Conservation (phyloP, 1,284 basidiomycete species). For the Mycena citricolor region DNA sequence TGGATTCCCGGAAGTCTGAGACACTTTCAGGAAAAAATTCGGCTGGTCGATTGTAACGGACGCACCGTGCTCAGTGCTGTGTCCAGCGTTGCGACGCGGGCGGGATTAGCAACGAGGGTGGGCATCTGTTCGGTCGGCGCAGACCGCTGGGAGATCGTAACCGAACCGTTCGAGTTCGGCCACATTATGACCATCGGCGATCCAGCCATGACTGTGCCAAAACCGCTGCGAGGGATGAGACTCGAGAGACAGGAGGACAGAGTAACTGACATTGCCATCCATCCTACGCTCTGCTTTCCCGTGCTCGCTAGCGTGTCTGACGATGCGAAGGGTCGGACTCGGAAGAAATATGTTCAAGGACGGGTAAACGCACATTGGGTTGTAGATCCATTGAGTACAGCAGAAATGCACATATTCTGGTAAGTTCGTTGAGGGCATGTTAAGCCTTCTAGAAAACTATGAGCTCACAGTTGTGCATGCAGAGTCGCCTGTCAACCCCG, state of each 20-base stretch:
- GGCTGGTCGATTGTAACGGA: slow-evolving; percentile 3
- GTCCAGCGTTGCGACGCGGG: slow-evolving; percentile 43
- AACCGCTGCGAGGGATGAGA: slow-evolving; percentile 48
- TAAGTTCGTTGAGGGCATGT: too few relatives aligned
- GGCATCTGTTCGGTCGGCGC: slow-evolving; percentile 49
- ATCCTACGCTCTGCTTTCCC: slow-evolving; percentile 42
- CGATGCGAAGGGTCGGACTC: too few relatives aligned
- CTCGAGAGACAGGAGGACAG: slow-evolving; percentile 2
- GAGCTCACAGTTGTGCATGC: slow-evolving; percentile 27
- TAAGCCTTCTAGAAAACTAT: too few relatives aligned
- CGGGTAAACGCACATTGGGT: slow-evolving; percentile 39
- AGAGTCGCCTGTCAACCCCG: slow-evolving; percentile 28
- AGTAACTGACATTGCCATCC: slow-evolving; percentile 54
- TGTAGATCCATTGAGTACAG: slow-evolving; percentile 26
- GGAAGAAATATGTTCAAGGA: slow-evolving; percentile 3
- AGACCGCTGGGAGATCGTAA: slow-evolving; percentile 60
- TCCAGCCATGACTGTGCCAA: slow-evolving; percentile 50
- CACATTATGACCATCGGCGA: slow-evolving; percentile 68
- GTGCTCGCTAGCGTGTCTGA: slow-evolving; percentile 43
- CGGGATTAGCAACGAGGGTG: slow-evolving; percentile 47
- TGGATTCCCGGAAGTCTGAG: slow-evolving; percentile 40
- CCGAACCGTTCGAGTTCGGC: slow-evolving; percentile 52
- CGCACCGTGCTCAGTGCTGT: slow-evolving; percentile 40
- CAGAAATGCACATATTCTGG: slow-evolving; percentile 22
- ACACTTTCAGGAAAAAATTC: slow-evolving; percentile 9